A percentile compares a stretch with the other conserved stretches of the same genome.
Evolutionary conservation across 2,329 filamentous ascomycete species (phyloP).

Genomic region (Arthrobotrys megalospora): DNA sequence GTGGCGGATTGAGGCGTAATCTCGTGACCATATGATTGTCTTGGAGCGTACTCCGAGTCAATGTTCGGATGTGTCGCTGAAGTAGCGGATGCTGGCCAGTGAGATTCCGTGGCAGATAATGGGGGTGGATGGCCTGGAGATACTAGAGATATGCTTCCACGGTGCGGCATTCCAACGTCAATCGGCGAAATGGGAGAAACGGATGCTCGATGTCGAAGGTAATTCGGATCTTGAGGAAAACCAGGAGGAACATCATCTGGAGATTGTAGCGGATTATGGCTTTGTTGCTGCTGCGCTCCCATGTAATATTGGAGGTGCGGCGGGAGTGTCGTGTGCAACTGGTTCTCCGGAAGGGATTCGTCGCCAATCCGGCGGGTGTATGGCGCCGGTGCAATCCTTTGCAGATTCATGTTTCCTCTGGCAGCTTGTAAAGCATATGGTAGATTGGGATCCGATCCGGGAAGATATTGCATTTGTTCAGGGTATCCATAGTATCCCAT

Average conservation of each 20-base stretch:
- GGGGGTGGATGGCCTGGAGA: slow-evolving; percentile 51
- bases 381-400: slow-evolving; percentile 64
- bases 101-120: slow-evolving; percentile 52
- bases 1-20: slow-evolving; percentile 49
- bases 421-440: slow-evolving; percentile 54
- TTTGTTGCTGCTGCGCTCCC: slow-evolving; percentile 38
- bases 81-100: slow-evolving; percentile 56
- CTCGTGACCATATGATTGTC: slow-evolving; percentile 43
- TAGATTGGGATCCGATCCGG: slow-evolving; percentile 45
- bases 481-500: slow-evolving; percentile 58
- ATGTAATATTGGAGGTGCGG: slow-evolving; percentile 50
- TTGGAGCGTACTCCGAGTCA: slow-evolving; percentile 41
- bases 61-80: slow-evolving; percentile 52
- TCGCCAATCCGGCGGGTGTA: slow-evolving; percentile 52
- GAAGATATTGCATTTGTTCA: slow-evolving; percentile 53
- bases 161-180: slow-evolving; percentile 42
- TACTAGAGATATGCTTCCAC: slow-evolving; percentile 46
- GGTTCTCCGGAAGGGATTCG: slow-evolving; percentile 50
- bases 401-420: slow-evolving; percentile 60
- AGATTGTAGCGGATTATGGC: slow-evolving; percentile 35
- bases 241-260: slow-evolving; percentile 46
- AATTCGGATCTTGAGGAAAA: slow-evolving; percentile 51
- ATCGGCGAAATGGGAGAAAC: slow-evolving; percentile 46
- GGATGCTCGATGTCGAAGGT: slow-evolving; percentile 43
- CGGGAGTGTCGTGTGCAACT: slow-evolving; percentile 43